A percentile compares a stretch with the other conserved stretches of the same genome.
These are phyloP conservation scores for Huntiella moniliformis DNA, from an alignment of 2,329 filamentous ascomycete genomes.

Conservation along the genomic window DNA sequence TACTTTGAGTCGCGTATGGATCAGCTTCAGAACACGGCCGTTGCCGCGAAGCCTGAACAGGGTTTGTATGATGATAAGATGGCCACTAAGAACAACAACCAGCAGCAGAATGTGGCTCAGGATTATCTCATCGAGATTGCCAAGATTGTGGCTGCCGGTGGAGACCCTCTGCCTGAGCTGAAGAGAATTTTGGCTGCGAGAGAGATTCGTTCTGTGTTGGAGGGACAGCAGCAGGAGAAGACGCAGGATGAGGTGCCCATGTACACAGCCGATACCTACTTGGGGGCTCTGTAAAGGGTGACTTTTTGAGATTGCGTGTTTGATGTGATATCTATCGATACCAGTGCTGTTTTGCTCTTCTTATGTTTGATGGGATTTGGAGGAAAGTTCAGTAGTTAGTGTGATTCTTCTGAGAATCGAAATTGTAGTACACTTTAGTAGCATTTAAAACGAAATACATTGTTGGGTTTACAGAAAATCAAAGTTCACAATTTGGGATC, in stretches of 20 bases:
- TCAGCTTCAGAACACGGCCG: constrained; percentile 28
- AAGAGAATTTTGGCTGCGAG: constrained; percentile 36
- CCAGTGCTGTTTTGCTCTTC: neutral
- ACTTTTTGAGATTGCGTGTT: neutral
- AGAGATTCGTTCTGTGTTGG: neutral
- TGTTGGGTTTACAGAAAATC: no score
- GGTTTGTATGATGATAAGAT: constrained; percentile 1
- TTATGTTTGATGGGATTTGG: neutral
- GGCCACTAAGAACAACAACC: neutral
- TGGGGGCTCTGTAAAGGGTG: neutral
- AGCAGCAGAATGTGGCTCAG: constrained; percentile 24
- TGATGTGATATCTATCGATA: neutral
- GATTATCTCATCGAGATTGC: constrained; percentile 37
- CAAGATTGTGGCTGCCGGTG: constrained; percentile 30
- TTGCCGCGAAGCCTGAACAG: constrained; percentile 8
- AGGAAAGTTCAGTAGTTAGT: no score
- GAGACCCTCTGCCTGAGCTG: constrained; percentile 61
- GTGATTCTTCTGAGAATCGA: no score
- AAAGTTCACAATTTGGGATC: no score
- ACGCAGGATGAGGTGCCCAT: constrained; percentile 6
- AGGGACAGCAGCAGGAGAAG: constrained; percentile 10
- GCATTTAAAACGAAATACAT: no score
- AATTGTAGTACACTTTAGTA: no score
- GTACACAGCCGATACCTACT: constrained; percentile 1
- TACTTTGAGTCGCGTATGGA: constrained; percentile 61